Evolutionary conservation across 495 filamentous ascomycete genomes (phyloP), one percentile per base, ranked within the genome.

Genomic region (Aspergillus baeticus): DNA sequence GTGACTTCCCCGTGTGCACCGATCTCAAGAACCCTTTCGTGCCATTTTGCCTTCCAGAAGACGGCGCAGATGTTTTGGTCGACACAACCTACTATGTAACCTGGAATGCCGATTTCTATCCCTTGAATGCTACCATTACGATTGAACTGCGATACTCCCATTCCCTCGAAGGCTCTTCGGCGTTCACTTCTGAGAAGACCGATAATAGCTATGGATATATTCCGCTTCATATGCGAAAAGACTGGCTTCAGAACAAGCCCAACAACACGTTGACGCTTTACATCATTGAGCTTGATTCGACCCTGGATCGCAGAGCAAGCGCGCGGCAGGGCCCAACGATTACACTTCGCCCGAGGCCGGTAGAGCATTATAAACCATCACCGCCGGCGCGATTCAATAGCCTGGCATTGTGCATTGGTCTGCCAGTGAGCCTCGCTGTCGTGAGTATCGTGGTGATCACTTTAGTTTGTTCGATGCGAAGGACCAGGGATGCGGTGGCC

Each of bases 31-130:
- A 60, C 18, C 53, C 62, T 6, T 61, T 61, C 13, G 56, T 57
- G 15, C 73, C 73, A 6, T 74, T 77, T 44, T 78, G 75, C 54
- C 62, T 70, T 15, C 75, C 75, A 26, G 61, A 51, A 18, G 63
- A 77, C 51, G 64, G 62, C 20, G 61, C 63, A 0, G 62, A 68
- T 41, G 60, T 78, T 38, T 63, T 67, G 23, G 68, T 73, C 6
- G 75, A 68, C 44, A 69, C 69, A 7, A 75, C 62, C 1, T 76
- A 77, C 58, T 76, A 74, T 56, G 68, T 74, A 17, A 78, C 74
- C 13, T 78, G 75, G 75, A 68, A 79, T 58, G 62, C 73, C 17
- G 64, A 71, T 37, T 63, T 58, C 44, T 76, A 76, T 61, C 61
- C 65, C 35, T 36, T 64, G 39, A 76, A 76, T 57, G 66, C 72